phyloP scores from a whole-genome alignment of 176 grass and related monocot species.

The Oryza longistaminata region DNA sequence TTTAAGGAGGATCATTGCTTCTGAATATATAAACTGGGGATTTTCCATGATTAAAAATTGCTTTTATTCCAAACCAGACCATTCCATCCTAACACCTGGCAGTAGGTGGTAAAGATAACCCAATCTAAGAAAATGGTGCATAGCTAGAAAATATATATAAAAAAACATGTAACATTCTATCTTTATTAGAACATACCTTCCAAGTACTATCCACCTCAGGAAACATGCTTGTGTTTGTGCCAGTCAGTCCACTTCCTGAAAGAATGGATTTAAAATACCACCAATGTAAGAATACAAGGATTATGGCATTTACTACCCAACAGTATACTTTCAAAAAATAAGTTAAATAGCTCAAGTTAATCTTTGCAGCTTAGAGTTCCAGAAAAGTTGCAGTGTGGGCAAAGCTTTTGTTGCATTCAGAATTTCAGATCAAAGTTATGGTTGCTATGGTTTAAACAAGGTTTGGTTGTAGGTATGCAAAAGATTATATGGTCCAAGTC shows the following conservation, averaged over 20 bases:
- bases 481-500: neutral
- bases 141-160: neutral
- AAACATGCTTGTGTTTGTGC: conserved; percentile 67
- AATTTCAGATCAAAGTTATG: neutral
- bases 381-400: neutral
- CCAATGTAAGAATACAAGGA: neutral
- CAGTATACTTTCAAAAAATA: neutral
- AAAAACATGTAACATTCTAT: neutral
- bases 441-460: neutral
- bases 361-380: neutral
- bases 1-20: neutral
- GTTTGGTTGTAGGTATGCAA: neutral
- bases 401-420: neutral
- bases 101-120: neutral
- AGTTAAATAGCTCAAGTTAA: neutral
- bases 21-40: conserved; percentile 10
- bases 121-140: neutral
- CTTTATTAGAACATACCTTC: conserved; percentile 59
- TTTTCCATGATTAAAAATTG: neutral
- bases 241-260: conserved; percentile 63
- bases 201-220: conserved; percentile 89
- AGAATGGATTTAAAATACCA: conserved; percentile 23
- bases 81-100: neutral
- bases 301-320: neutral
- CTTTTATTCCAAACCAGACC: neutral